Evolutionary conservation across 2,329 filamentous ascomycete genomes (phyloP), one percentile per base, ranked within the genome.

Genomic region (Ophiostoma ulmi): DNA sequence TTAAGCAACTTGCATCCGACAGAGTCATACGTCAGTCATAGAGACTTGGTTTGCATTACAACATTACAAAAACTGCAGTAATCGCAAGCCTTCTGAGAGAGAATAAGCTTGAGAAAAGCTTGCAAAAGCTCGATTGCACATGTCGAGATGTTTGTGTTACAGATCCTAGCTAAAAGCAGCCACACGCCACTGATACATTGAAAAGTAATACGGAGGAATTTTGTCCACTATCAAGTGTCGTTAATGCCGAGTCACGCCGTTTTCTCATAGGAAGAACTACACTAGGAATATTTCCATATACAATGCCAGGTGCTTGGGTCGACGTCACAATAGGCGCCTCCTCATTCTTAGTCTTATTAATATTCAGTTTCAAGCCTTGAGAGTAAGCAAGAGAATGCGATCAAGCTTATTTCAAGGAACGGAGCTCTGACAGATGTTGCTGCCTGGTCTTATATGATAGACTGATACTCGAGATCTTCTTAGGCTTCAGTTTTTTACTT

Each of bases 141-240:
- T 48, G 44, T 3, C 44, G 8, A 26, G n/a, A 58, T 13, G 22
- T 11, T 22, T 7, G 44, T 17, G n/a, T 48, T 48, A 5, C 52
- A 26, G 52, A 58, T 31, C 52, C 52, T 31, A 10, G 48, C 48
- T 22, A 6, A 20, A 55, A 10, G 20, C 48, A 22, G 52, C 22
- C 7, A 22, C n/a, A 22, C 20, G 48, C 6, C n/a, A 48, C 20
- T 13, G 26, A 22, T 58, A 58, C n/a, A 13, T 22, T 20, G 4
- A 58, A 58, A 58, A 22, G 52, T 58, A 58, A 58, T 26, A 58
- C 52, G 52, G 52, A 58, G 52, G n/a, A 58, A 58, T 14, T 26
- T 58, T 58, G 52, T 10, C 1, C 44, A n/a, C 44, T 48, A 20
- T 7, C 2, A 20, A 20, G 44, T 48, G 44, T 20, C 10, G 38